Evolutionary conservation across 2,329 filamentous ascomycete species (phyloP), one percentile per base, ranked within the genome.

Genomic region (Xylariaceae sp.): DNA sequence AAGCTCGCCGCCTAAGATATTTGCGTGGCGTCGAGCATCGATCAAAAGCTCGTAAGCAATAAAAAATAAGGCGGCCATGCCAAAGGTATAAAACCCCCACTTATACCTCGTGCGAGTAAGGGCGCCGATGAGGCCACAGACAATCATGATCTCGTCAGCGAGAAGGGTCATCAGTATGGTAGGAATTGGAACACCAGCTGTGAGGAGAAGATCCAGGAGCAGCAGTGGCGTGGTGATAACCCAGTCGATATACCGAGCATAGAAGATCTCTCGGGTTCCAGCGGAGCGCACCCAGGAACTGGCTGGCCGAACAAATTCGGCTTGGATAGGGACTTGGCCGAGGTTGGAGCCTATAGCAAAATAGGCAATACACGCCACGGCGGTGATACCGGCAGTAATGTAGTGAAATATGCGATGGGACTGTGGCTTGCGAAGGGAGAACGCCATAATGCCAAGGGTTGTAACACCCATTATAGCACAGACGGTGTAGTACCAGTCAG

Each of bases 341-440:
- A 88, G 73, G 63, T 86, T 84, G 8, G 83, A 81, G n/a, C 77
- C 85, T 83, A 88, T 86, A 58, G 80, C 77, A 72, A 84, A 88
- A 72, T 88, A 87, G 11, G 84, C 77, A 59, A 88, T 83, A 32
- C 78, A 74, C 2, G 84, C 81, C 6, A 84, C 78, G 52, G 84
- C 76, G 24, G 81, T 81, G 53, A 86, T 80, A 9, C 72, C 71
- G 1, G 82, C 80, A 1, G 82, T 84, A 64, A 87, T 81, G 73
- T 86, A 86, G 71, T 87, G 82, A 72, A 87, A 87, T 41, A 86
- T 67, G 18, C 84, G 81, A 45, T 85, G 75, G 11, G 72, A 68
- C 39, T 81, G 77, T 4, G 79, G 78, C 65, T 82, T 83, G n/a
- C 70, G 76, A 50, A 79, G 72, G 2, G 77, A 76, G 11, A 82